Base-by-base conservation (phyloP, 2,329 filamentous ascomycete species). In the Phialemoniopsis sp. region DNA sequence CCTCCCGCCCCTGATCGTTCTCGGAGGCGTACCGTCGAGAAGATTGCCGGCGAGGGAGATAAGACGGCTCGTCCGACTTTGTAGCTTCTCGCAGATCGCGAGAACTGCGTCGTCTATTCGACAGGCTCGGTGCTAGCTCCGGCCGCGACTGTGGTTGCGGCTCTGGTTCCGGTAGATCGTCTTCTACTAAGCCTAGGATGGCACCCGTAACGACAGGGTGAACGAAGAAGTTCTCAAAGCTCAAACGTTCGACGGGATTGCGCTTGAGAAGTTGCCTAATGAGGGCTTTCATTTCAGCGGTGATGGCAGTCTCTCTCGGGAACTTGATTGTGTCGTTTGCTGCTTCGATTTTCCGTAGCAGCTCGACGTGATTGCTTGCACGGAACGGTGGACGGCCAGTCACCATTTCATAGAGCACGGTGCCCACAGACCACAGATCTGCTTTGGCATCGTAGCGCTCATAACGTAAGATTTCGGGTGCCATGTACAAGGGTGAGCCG, bases 371-470 rank as follows among this genome's bases (percentile, higher is more conserved):
- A 57, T 98, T 97, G 40, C 80, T 81, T 26, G 93, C 93, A 48
- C 89, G 78, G 64, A 97, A 98, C 0, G 93, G 93, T 16, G 93
- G 89, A 46, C 80, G 85, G 38, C 90, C 91, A 7, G 84, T 87
- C 45, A 93, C 81, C 90, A 98, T 95, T 66, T 98, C 93, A 58
- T 89, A 95, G 17, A 95, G 68, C 8, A 98, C 93, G 14, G 93
- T 95, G 37, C 93, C 93, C 28, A 96, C 89, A 16, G 93, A 98
- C 93, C 93, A 98, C 28, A 98, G 69, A 66, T 98, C 93, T 34
- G 90, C 91, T 63, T 95, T 95, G 47, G 91, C 89, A 66, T 95
- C 91, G 62, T 98, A 98, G 56, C 91, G 91, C 61, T 98, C 90
- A 55, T 97, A 98, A 43, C 90, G 83, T 46, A 98, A 72, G 47